These are phyloP conservation scores for Pseudogymnoascus sp. DNA, from an alignment of 2,329 filamentous ascomycete species.

Conservation along the genomic window DNA sequence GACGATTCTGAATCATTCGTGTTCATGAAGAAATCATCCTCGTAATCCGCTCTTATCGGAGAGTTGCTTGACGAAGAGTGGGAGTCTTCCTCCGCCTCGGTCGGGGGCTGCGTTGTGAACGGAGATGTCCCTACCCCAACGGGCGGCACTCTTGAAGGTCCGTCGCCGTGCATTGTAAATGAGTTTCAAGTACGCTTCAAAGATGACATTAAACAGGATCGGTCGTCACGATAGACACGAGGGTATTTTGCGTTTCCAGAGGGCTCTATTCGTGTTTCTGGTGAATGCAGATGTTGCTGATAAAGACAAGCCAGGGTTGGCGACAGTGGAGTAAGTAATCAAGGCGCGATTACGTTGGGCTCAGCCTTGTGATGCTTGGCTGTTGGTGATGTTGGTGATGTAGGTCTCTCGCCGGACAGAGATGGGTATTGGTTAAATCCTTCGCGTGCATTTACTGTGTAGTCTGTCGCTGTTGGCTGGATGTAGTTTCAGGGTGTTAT, in stretches of 20 bases:
- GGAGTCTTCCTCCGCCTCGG: slow-evolving; percentile 26
- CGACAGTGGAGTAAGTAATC: slow-evolving; percentile 6
- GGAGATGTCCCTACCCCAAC: neutral
- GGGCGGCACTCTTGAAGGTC: neutral
- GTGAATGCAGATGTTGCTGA: neutral
- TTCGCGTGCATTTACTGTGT: neutral
- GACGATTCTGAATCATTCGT: slow-evolving; percentile 93
- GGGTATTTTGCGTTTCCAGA: slow-evolving; percentile 1
- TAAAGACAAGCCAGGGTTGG: neutral
- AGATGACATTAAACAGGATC: slow-evolving; percentile 6
- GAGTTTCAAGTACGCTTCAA: neutral
- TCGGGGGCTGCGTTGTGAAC: neutral
- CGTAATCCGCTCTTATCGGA: slow-evolving; percentile 67
- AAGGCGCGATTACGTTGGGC: slow-evolving; percentile 8
- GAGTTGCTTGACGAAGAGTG: slow-evolving; percentile 56
- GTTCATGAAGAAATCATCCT: slow-evolving; percentile 84
- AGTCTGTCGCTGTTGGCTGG: neutral
- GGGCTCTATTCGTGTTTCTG: neutral
- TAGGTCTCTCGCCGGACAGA: slow-evolving; percentile 1
- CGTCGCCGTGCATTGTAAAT: neutral
- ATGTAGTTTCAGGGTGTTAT: neutral
- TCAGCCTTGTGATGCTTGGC: slow-evolving; percentile 5
- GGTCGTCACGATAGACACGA: neutral
- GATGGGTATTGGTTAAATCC: neutral
- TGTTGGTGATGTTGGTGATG: slow-evolving; percentile 3